Conservation (phyloP, 2,329 filamentous ascomycete genomes). For the Talaromyces sp. region DNA sequence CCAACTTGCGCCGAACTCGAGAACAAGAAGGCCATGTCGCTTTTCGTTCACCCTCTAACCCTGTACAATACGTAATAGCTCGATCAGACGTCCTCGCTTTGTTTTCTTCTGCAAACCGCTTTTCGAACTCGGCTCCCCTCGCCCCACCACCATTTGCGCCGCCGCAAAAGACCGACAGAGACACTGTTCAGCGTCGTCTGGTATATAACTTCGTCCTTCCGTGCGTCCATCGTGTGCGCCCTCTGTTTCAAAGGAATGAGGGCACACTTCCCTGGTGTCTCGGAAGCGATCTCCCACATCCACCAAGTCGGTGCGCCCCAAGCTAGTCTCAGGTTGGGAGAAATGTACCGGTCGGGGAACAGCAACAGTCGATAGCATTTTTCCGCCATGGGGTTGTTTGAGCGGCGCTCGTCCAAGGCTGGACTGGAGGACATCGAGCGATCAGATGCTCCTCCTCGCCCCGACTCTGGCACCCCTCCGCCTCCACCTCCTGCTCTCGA, state of each 20-base stretch:
- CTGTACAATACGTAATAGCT: neutral
- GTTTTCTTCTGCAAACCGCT: neutral
- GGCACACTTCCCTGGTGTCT: neutral
- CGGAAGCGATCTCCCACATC: neutral
- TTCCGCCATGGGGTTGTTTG: constrained; percentile 26
- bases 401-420: constrained; percentile 23
- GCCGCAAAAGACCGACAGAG: neutral
- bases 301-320: neutral
- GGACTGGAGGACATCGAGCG: constrained; percentile 23
- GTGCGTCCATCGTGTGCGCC: neutral
- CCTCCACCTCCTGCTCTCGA: constrained; percentile 1
- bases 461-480: constrained; percentile 9
- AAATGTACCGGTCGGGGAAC: constrained; percentile 6
- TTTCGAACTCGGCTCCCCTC: neutral
- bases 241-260: constrained; percentile 6
- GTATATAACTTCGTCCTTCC: neutral
- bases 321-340: neutral
- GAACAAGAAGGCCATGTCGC: neutral
- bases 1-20: neutral
- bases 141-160: neutral
- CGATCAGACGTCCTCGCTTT: neutral
- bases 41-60: neutral
- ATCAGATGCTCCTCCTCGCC: constrained; percentile 8
- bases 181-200: neutral
- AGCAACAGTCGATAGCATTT: constrained; percentile 8